Base-by-base conservation (phyloP, 106 monocot genomes). In the Allium sativum region DNA sequence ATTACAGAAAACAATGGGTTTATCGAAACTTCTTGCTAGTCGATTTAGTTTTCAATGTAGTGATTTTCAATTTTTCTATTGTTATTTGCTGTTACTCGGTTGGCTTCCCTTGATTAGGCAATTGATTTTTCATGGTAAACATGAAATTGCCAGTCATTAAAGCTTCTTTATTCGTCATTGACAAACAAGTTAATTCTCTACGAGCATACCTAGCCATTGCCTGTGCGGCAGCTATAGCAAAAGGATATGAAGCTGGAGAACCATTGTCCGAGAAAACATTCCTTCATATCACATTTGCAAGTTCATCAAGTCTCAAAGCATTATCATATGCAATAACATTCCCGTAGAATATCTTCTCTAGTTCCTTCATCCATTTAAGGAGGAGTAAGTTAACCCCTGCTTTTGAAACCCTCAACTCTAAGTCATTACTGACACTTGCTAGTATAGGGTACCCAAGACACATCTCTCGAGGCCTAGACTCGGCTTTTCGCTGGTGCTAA, bases 281-380 rank as follows among this genome's bases (percentile, higher is more conserved):
- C 77, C 93, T 93, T 90, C 95, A 95, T 47, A 95, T 52, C 10
- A 79, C 83, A 73, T 95, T 87, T 51, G 65, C 65, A 63, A 95
- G 95, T 51, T 83, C 84, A 70, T 90, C 76, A 45, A 75, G 76
- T 60, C 72, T 81, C 84, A 84, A 59, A n/a, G 95, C 95, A 71
- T 68, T 44, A 74, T 95, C 95, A 76, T 90, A 95, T 64, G 79
- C 81, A 72, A 90, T 81, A 70, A 95, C 82, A 62, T 84, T 95
- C 19, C 95, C 95, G 72, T 95, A 90, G 65, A 95, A 90, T 75
- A 95, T 95, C 71, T 90, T 95, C 77, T 95, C 90, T 40, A 95
- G 74, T 19, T 95, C 95, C 53, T 95, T 95, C 95, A 95, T 95
- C 95, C 95, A 95, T 59, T 90, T 94, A 70, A 61, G 82, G 74